A percentile compares a stretch with the other conserved stretches of the same genome.
Conservation (phyloP, 148 eudicot genomes). For the Rhododendron simsii region DNA sequence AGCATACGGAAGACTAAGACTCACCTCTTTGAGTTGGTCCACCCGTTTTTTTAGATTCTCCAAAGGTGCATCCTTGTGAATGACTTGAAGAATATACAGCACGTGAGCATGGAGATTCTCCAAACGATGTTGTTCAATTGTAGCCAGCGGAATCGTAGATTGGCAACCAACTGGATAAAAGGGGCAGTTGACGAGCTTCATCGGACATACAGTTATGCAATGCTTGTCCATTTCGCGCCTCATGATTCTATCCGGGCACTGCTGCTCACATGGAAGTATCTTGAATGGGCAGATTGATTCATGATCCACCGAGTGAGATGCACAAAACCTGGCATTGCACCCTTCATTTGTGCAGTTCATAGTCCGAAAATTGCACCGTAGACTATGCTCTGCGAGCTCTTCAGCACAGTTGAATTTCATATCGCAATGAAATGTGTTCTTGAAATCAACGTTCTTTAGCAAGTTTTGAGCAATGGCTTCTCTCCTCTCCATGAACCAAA, state of each 20-base stretch:
- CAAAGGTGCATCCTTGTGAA: slow-evolving; percentile 53
- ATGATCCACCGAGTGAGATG: slow-evolving; percentile 56
- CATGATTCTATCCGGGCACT: slow-evolving; percentile 57
- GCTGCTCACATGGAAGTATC: slow-evolving; percentile 88
- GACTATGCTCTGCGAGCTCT: slow-evolving; percentile 56
- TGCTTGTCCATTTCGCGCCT: slow-evolving; percentile 96
- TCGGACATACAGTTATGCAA: slow-evolving; percentile 86
- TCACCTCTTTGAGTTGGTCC: slow-evolving; percentile 58
- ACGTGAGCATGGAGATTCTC: slow-evolving; percentile 59
- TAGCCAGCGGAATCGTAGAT: slow-evolving; percentile 52
- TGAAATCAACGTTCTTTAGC: slow-evolving; percentile 75
- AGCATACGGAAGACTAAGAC: slow-evolving; percentile 9
- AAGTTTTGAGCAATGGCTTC: slow-evolving; percentile 64
- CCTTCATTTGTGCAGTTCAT: slow-evolving; percentile 73
- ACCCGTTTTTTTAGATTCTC: slow-evolving; percentile 52
- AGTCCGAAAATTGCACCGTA: slow-evolving; percentile 63
- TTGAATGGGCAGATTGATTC: slow-evolving; percentile 82
- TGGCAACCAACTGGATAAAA: slow-evolving; percentile 79
- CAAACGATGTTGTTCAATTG: slow-evolving; percentile 52
- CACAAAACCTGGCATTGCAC: slow-evolving; percentile 65
- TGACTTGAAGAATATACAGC: slow-evolving; percentile 44
- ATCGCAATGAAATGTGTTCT: slow-evolving; percentile 58
- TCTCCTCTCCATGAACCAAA: slow-evolving; percentile 84
- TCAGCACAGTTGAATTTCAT: slow-evolving; percentile 55
- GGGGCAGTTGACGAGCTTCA: slow-evolving; percentile 87